phyloP scores from a whole-genome alignment of 495 filamentous ascomycete species.

The Penicillium salamii region DNA sequence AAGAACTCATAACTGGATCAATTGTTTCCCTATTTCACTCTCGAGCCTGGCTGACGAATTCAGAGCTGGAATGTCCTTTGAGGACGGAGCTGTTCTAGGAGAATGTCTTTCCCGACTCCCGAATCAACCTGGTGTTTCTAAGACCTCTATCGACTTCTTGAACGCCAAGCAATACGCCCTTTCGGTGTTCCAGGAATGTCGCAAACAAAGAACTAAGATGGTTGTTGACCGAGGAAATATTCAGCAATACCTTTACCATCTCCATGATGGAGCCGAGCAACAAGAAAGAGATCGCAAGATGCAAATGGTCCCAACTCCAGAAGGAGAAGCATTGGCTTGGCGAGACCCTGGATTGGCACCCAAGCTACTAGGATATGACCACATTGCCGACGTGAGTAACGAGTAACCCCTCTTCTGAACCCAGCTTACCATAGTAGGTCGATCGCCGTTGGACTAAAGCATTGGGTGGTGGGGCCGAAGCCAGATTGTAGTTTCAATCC shows the following conservation, averaged over 20 bases:
- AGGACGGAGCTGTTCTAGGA: conserved; percentile 51
- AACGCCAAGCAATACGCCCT: conserved; percentile 37
- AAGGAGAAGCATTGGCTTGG: conserved; percentile 47
- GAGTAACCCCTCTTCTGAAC: neutral
- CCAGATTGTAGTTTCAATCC: conserved; percentile 15
- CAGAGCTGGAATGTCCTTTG: conserved; percentile 47
- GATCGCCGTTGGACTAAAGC: conserved; percentile 12
- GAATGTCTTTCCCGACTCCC: conserved; percentile 42
- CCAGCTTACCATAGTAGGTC: neutral
- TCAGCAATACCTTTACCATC: conserved; percentile 50
- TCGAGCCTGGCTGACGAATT: neutral
- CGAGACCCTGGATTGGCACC: conserved; percentile 42
- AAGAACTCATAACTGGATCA: neutral
- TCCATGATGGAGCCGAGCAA: conserved; percentile 49
- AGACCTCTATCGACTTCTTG: conserved; percentile 24
- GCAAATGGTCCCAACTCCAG: conserved; percentile 42
- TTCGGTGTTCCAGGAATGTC: conserved; percentile 42
- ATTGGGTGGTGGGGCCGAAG: conserved; percentile 7
- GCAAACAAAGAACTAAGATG: conserved; percentile 43
- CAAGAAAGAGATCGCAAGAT: conserved; percentile 44
- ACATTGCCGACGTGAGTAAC: conserved; percentile 35
- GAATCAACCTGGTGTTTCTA: conserved; percentile 19
- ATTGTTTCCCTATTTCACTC: neutral
- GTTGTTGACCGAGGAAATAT: conserved; percentile 45
- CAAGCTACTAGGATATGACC: conserved; percentile 44